phyloP scores from a whole-genome alignment of 768 basidiomycete species.

The Psilocybe subaeruginosa region DNA sequence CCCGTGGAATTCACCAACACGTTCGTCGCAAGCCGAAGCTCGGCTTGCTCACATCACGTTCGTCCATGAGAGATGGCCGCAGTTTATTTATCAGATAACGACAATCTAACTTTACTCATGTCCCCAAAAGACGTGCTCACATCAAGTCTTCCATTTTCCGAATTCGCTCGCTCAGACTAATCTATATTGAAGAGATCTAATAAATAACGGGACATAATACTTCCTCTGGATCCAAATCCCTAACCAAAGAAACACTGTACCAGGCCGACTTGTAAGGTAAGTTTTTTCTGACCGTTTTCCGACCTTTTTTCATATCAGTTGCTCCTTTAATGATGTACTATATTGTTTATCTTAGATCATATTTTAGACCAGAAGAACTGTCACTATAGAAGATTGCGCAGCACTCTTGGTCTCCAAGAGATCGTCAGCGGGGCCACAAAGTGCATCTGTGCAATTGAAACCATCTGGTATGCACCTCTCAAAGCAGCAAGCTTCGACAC shows the following conservation, averaged over 20 bases:
- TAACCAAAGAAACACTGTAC: neutral
- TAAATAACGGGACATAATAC: neutral
- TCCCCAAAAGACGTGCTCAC: constrained; percentile 1
- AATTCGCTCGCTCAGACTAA: neutral
- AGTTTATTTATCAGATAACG: constrained; percentile 23
- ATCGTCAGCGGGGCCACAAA: neutral
- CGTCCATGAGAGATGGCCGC: constrained; percentile 9
- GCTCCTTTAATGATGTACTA: neutral
- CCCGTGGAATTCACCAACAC: neutral
- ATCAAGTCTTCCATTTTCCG: neutral
- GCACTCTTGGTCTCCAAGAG: neutral
- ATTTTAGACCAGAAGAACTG: no score
- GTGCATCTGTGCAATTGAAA: neutral
- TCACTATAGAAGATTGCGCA: no score
- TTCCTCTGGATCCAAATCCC: neutral
- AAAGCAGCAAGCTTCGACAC: neutral
- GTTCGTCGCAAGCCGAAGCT: neutral
- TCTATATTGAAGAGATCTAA: neutral
- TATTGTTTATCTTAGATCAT: no score
- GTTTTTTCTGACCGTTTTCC: neutral
- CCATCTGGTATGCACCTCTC: neutral
- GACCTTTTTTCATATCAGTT: neutral
- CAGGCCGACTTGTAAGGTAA: neutral
- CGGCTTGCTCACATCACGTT: constrained; percentile 6
- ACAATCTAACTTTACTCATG: constrained; percentile 1